Conservation (phyloP, 805 yeast genomes). For the Candida sithepensis region DNA sequence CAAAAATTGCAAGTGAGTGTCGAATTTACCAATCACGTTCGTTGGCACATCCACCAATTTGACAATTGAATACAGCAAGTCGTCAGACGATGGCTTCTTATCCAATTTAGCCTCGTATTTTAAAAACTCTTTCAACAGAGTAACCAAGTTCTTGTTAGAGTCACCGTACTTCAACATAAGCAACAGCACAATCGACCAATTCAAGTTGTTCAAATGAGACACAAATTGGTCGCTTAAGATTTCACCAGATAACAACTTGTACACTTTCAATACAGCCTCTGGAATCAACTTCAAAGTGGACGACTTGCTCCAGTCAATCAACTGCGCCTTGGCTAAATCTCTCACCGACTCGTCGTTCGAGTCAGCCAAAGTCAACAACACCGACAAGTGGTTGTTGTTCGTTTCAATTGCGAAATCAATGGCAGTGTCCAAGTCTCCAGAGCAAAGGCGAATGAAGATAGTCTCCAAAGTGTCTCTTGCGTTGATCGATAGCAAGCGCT, state of each 20-base stretch:
- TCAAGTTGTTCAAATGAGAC: conserved; percentile 41
- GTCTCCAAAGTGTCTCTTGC: conserved; percentile 43
- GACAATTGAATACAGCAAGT: conserved; percentile 14
- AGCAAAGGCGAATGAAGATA: conserved; percentile 46
- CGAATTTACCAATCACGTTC: conserved; percentile 10
- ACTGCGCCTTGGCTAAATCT: conserved; percentile 54
- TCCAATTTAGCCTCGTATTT: conserved; percentile 6
- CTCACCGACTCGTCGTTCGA: conserved; percentile 62
- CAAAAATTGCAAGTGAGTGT: conserved; percentile 22
- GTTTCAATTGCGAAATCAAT: conserved; percentile 55
- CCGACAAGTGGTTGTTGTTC: conserved; percentile 67
- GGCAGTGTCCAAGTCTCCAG: conserved; percentile 62
- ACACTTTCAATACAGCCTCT: conserved; percentile 49
- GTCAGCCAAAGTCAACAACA: conserved; percentile 64
- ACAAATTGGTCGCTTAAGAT: conserved; percentile 28
- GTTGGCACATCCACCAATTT: conserved; percentile 12
- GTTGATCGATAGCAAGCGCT: conserved; percentile 23
- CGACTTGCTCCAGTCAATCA: conserved; percentile 59
- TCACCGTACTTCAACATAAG: conserved; percentile 63
- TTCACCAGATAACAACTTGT: conserved; percentile 59
- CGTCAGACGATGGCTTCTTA: conserved; percentile 7
- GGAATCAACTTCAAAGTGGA: conserved; percentile 48
- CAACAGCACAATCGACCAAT: conserved; percentile 66
- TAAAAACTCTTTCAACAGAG: conserved; percentile 28
- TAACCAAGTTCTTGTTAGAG: conserved; percentile 32